Conservation (phyloP, 768 basidiomycete genomes). For the Amanita muscaria region DNA sequence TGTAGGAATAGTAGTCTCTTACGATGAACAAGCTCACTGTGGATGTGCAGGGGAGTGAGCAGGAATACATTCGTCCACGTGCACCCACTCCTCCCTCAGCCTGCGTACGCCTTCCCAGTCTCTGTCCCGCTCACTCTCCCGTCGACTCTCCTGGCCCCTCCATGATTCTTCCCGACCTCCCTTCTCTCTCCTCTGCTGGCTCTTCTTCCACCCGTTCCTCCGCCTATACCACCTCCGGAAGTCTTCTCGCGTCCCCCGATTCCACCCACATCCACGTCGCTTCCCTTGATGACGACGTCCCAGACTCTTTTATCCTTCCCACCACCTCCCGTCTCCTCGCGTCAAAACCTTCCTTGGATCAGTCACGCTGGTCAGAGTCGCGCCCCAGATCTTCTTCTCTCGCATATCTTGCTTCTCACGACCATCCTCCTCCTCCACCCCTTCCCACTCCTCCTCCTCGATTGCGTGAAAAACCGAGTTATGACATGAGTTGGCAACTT, state of each 20-base stretch:
- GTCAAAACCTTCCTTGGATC: conserved; percentile 49
- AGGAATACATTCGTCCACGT: conserved; percentile 27
- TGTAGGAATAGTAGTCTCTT: background rate
- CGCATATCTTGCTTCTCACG: conserved; percentile 34
- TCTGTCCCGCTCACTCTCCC: conserved; percentile 8
- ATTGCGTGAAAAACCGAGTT: conserved; percentile 59
- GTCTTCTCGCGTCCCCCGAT: conserved; percentile 51
- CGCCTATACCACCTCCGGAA: conserved; percentile 68
- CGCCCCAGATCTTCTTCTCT: conserved; percentile 70
- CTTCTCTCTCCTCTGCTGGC: conserved; percentile 60
- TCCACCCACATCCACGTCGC: conserved; percentile 59
- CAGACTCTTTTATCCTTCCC: conserved; percentile 51
- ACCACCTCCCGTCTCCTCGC: conserved; percentile 34
- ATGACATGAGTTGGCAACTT: conserved; percentile 67
- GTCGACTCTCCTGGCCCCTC: conserved; percentile 28
- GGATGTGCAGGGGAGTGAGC: background rate
- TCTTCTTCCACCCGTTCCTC: conserved; percentile 74
- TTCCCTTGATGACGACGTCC: conserved; percentile 51
- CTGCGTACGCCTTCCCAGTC: conserved; percentile 3
- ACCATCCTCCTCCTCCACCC: too few relatives aligned
- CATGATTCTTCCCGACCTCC: conserved; percentile 54
- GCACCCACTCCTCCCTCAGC: conserved; percentile 24
- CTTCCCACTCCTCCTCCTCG: too few relatives aligned
- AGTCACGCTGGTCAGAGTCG: conserved; percentile 64
- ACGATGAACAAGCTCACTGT: background rate